These are phyloP conservation scores for Coemansia sp. DNA, from an alignment of 192 early-diverging fungal species.

Conservation along the genomic window DNA sequence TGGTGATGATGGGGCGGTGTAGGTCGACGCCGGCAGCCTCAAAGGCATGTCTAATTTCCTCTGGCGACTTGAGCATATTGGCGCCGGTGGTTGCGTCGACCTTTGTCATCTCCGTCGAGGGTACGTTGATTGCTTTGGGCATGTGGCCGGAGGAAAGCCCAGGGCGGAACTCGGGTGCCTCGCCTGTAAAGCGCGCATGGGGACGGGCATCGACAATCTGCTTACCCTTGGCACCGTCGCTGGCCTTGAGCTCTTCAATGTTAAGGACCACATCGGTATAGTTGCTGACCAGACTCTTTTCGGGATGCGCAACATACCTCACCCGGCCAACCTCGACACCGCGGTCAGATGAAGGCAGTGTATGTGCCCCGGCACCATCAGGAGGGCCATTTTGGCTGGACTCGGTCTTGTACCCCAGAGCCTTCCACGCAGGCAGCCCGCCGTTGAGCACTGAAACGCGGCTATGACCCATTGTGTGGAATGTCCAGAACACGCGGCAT, in stretches of 20 bases:
- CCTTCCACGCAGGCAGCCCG: constrained; percentile 78
- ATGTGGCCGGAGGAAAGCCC: constrained; percentile 80
- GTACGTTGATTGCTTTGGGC: constrained; percentile 73
- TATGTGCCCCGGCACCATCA: neutral
- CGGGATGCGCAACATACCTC: constrained; percentile 22
- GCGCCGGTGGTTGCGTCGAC: constrained; percentile 5
- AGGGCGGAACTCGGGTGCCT: constrained; percentile 72
- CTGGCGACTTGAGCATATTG: constrained; percentile 42
- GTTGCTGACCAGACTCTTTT: constrained; percentile 49
- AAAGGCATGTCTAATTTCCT: constrained; percentile 58
- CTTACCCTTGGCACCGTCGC: constrained; percentile 12
- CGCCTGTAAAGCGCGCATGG: constrained; percentile 53
- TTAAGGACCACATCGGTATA: constrained; percentile 59
- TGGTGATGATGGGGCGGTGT: constrained; percentile 64
- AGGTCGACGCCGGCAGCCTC: constrained; percentile 63
- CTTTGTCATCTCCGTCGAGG: constrained; percentile 61
- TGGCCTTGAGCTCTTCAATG: constrained; percentile 41
- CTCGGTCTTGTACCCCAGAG: constrained; percentile 28
- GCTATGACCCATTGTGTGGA: constrained; percentile 82
- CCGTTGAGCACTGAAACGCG: constrained; percentile 87
- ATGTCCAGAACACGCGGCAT: constrained; percentile 90
- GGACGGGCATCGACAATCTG: constrained; percentile 75
- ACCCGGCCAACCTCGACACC: no score
- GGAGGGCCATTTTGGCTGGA: constrained; percentile 43
- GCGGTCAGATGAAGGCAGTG: neutral